phyloP scores from a whole-genome alignment of 345 rosid genomes.

The Eucalyptus sideroxylon region DNA sequence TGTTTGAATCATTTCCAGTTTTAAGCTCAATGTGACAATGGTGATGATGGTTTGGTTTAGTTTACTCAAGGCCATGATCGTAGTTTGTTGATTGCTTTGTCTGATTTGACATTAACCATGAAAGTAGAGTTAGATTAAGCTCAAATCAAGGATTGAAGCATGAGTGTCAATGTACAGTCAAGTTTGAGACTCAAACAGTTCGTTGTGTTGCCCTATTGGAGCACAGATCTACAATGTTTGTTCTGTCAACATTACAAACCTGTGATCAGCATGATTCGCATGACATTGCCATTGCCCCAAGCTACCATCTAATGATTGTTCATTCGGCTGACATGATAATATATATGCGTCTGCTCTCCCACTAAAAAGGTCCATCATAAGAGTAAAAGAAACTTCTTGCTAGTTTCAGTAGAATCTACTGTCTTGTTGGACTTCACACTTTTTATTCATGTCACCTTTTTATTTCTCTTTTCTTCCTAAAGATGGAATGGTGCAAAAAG shows the following conservation, averaged over 20 bases:
- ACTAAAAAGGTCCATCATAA: not conserved
- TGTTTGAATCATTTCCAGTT: not conserved
- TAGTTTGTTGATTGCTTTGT: not conserved
- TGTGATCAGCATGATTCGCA: not conserved
- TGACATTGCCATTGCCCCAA: not conserved
- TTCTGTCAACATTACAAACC: not conserved
- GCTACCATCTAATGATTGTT: not conserved
- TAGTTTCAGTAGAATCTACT: not conserved
- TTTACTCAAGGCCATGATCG: not conserved
- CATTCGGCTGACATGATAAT: not conserved
- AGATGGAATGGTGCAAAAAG: not conserved
- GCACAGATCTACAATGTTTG: not conserved
- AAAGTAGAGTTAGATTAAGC: not conserved
- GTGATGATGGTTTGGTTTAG: not conserved
- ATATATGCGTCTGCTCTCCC: not conserved
- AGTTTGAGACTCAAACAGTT: not conserved
- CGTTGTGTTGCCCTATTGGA: not conserved
- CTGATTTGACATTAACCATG: not conserved
- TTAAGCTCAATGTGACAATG: not conserved
- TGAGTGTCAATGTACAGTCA: not conserved
- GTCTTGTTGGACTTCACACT: not conserved
- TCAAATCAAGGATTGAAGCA: not conserved
- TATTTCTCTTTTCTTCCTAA: not conserved
- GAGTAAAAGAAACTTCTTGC: not conserved
- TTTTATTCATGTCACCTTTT: not conserved